Percentiles rank a stretch among this genome's conserved stretches.
These are phyloP conservation scores for Somion occarium DNA, from an alignment of 1,284 basidiomycete genomes.

Conservation along the genomic window DNA sequence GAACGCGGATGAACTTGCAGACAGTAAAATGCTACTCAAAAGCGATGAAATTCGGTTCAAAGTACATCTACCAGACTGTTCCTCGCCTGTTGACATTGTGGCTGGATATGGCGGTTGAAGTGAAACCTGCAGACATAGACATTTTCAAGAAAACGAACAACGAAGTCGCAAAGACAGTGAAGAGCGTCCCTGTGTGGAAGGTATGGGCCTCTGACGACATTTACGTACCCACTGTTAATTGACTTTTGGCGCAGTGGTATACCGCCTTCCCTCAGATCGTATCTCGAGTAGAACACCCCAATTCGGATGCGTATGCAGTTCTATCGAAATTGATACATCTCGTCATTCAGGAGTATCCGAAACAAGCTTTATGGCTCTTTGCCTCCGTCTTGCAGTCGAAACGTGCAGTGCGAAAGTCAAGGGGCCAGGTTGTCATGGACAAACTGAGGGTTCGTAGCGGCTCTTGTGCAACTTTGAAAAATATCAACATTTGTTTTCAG, in stretches of 20 bases:
- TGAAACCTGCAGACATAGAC: slow-evolving; percentile 37
- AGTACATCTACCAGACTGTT: slow-evolving; percentile 96
- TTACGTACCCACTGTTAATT: not conserved
- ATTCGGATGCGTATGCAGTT: slow-evolving; percentile 61
- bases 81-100: slow-evolving; percentile 94
- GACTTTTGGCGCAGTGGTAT: slow-evolving; percentile 66
- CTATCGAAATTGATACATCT: slow-evolving; percentile 69
- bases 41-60: slow-evolving; percentile 83
- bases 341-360: slow-evolving; percentile 82
- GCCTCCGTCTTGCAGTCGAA: slow-evolving; percentile 87
- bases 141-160: slow-evolving; percentile 54
- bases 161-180: slow-evolving; percentile 51
- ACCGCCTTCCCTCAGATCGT: slow-evolving; percentile 97
- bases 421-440: slow-evolving; percentile 65
- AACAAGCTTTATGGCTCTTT: slow-evolving; percentile 93
- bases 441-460: slow-evolving; percentile 52
- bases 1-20: slow-evolving; percentile 53
- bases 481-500: not conserved
- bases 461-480: slow-evolving; percentile 19
- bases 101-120: slow-evolving; percentile 78
- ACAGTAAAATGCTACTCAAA: slow-evolving; percentile 71
- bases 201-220: slow-evolving; percentile 31
- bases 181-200: slow-evolving; percentile 71
- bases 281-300: slow-evolving; percentile 85
- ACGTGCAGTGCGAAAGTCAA: slow-evolving; percentile 53